These are phyloP conservation scores for Picochlorum sp. DNA, from an alignment of 139 green algal species.

Conservation along the genomic window DNA sequence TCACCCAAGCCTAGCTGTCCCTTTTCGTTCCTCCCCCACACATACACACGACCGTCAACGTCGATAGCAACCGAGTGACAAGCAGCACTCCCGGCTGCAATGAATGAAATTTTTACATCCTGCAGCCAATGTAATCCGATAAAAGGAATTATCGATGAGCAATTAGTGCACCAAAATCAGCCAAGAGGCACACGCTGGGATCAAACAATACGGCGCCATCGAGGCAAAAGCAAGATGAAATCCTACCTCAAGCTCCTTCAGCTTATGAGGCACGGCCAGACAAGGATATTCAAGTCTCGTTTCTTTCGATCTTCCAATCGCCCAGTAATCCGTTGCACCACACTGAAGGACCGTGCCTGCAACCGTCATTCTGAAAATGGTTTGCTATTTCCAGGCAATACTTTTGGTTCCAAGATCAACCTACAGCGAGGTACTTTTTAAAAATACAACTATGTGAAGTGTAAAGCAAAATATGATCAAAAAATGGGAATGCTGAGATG, in stretches of 20 bases:
- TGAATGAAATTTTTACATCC: slow-evolving; percentile 61
- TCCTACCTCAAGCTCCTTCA: slow-evolving; percentile 58
- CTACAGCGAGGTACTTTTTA: too few relatives aligned
- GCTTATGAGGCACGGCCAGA: slow-evolving; percentile 42
- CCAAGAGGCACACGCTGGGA: background rate
- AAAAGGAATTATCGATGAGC: background rate
- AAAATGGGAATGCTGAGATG: too few relatives aligned
- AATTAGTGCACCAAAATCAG: background rate
- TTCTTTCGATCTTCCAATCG: slow-evolving; percentile 24
- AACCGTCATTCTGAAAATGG: too few relatives aligned
- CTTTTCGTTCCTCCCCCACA: slow-evolving; percentile 87
- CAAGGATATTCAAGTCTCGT: slow-evolving; percentile 48
- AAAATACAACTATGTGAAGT: too few relatives aligned
- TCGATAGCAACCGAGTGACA: slow-evolving; percentile 65
- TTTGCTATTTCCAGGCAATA: too few relatives aligned
- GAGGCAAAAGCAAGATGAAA: background rate
- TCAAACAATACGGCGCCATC: background rate
- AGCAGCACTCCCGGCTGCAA: slow-evolving; percentile 54
- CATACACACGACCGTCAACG: slow-evolving; percentile 55
- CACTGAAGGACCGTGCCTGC: slow-evolving; percentile 42
- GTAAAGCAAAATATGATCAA: too few relatives aligned
- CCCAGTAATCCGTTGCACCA: slow-evolving; percentile 60
- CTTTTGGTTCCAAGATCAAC: too few relatives aligned
- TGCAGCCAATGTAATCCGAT: slow-evolving; percentile 10
- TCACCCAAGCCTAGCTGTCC: slow-evolving; percentile 86